Evolutionary conservation across 2,329 filamentous ascomycete genomes (phyloP), one percentile per base, ranked within the genome.

Genomic region (Venturia pyrina): DNA sequence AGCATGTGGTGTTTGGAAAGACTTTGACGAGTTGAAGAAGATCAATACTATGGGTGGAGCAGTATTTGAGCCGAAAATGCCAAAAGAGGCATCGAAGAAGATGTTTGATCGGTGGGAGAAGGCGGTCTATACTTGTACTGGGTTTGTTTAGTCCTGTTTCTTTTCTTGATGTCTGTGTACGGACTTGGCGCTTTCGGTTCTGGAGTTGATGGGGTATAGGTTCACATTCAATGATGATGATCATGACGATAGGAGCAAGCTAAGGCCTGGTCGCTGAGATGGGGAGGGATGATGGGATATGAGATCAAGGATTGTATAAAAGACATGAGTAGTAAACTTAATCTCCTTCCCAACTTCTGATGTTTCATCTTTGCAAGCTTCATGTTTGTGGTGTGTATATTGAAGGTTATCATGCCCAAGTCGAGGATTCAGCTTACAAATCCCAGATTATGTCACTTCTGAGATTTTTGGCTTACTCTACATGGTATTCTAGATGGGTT

Each of bases 61-160:
- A 67, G 82, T 85, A n/a, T 96, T 96, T 73, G 78, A 84, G 71
- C 89, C 91, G 0, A 78, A 85, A 68, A 85, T 90, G 66, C 79
- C 81, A 62, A 76, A 80, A 68, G 80, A 84, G 68, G 82, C 85
- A 70, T 85, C 87, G 67, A 75, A 75, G 44, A 81, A 81, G 72
- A 85, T 89, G 78, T 91, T 90, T 72, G 82, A 81, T 70, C 83
- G 85, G 70, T 93, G 90, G 90, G 83, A 87, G 71, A 87, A 89
- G 76, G 90, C 90, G 1, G 90, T 93, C 41, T 80, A 89, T 74
- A 93, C 92, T 88, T 89, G 86, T 71, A 85, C 82, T 72, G 90
- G 90, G 43, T 93, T 66, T 44, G 61, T 66, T n/a, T 66, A 56
- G 41, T 24, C 24, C 24, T 15, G 21, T 28, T 5, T 53, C 15